Conservation (phyloP, 768 basidiomycete species). For the Gyrodon lividus region DNA sequence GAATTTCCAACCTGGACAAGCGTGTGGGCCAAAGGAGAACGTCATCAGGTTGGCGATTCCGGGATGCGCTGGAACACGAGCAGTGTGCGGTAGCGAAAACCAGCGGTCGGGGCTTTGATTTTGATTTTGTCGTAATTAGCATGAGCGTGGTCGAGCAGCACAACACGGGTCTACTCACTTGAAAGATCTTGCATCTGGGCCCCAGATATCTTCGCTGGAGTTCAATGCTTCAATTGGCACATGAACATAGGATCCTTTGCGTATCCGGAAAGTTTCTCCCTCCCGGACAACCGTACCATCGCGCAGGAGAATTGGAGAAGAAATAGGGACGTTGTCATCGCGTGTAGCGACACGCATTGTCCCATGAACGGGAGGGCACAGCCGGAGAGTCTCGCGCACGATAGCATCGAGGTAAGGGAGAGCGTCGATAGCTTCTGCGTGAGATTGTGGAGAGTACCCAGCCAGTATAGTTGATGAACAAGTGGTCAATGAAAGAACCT, state of each 20-base stretch:
- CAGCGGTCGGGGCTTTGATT: slow-evolving; percentile 52
- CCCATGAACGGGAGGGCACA: slow-evolving; percentile 55
- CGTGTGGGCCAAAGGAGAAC: slow-evolving; percentile 50
- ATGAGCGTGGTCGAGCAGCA: not conserved
- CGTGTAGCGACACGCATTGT: slow-evolving; percentile 55
- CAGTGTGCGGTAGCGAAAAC: slow-evolving; percentile 38
- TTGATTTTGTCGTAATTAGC: not conserved
- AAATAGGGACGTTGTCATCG: slow-evolving; percentile 55
- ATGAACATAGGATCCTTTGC: slow-evolving; percentile 44
- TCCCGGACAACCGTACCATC: slow-evolving; percentile 39
- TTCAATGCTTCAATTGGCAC: slow-evolving; percentile 37
- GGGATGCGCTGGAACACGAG: slow-evolving; percentile 38
- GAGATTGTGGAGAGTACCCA: slow-evolving; percentile 24
- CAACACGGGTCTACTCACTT: not conserved
- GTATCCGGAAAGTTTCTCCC: slow-evolving; percentile 35
- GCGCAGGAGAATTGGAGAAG: slow-evolving; percentile 41
- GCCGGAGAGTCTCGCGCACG: slow-evolving; percentile 53
- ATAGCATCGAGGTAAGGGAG: slow-evolving; percentile 58
- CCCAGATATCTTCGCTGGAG: slow-evolving; percentile 1
- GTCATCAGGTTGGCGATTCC: slow-evolving; percentile 53
- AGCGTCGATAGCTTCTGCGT: slow-evolving; percentile 31
- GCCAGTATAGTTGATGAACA: slow-evolving; percentile 16
- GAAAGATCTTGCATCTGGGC: not conserved
- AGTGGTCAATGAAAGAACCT: slow-evolving; percentile 32
- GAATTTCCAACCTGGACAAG: slow-evolving; percentile 51